Evolutionary conservation across 768 basidiomycete genomes (phyloP).

Genomic region (Leucocoprinus sp.): DNA sequence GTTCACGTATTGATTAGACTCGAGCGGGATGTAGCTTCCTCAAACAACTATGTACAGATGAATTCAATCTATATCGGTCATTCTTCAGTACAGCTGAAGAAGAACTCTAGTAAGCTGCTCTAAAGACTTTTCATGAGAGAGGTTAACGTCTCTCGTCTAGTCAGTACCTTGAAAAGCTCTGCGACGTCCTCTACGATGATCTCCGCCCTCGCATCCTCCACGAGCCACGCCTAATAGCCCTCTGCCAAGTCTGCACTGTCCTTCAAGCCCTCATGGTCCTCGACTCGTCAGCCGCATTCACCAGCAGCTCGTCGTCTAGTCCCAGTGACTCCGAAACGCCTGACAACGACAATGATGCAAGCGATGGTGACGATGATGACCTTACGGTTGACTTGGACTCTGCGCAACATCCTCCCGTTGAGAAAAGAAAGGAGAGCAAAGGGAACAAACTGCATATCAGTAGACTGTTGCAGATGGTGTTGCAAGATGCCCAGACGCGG

Average conservation of each 20-base stretch:
- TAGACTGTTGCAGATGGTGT: constrained; percentile 75
- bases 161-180: constrained; percentile 82
- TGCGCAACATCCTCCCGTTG: constrained; percentile 17
- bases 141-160: no score
- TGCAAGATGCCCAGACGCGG: constrained; percentile 94
- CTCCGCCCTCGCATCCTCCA: constrained; percentile 93
- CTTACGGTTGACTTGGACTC: constrained; percentile 33
- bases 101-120: constrained; percentile 32
- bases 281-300: constrained; percentile 43
- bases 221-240: constrained; percentile 76
- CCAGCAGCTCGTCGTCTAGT: constrained; percentile 10
- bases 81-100: constrained; percentile 88
- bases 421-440: constrained; percentile 24
- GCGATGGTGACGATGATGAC: constrained; percentile 18
- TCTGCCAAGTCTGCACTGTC: constrained; percentile 95
- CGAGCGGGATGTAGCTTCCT: constrained; percentile 88
- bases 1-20: constrained; percentile 42
- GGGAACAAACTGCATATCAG: constrained; percentile 59
- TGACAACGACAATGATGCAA: constrained; percentile 16
- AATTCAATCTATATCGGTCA: constrained; percentile 75
- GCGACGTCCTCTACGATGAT: constrained; percentile 93
- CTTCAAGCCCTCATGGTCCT: constrained; percentile 94
- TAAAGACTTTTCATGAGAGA: neutral
- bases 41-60: constrained; percentile 85
- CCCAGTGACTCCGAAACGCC: constrained; percentile 13